Conservation (phyloP, 192 early-diverging fungal species). For the Coemansia sp. region DNA sequence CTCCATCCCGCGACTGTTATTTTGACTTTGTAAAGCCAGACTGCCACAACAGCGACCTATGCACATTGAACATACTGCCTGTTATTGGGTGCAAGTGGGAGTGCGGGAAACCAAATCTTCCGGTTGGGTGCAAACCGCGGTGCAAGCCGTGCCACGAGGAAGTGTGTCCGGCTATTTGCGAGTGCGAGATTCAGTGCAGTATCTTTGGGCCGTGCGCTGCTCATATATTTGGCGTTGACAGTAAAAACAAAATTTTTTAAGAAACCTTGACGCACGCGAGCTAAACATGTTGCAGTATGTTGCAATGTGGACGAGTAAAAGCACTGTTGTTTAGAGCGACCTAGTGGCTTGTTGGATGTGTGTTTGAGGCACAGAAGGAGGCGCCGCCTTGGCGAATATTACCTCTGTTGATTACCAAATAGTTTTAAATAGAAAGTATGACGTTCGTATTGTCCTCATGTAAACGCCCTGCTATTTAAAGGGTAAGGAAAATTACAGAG, state of each 20-base stretch:
- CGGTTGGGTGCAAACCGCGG: constrained; percentile 8
- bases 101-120: neutral
- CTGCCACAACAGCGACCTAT: neutral
- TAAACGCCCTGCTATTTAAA: no score
- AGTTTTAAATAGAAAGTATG: neutral
- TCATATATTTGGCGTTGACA: neutral
- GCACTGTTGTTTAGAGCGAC: no score
- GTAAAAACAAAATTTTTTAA: neutral
- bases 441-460: no score
- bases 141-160: constrained; percentile 14
- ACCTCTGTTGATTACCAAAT: neutral
- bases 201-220: constrained; percentile 5
- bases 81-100: constrained; percentile 3
- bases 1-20: constrained; percentile 25
- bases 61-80: neutral
- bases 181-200: constrained; percentile 6
- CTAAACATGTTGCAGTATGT: no score
- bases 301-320: no score
- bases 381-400: no score
- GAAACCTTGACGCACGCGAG: no score
- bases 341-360: no score
- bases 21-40: constrained; percentile 5
- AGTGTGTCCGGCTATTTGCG: constrained; percentile 6
- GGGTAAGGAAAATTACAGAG: no score
- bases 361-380: no score